Percentiles rank a stretch among this genome's conserved stretches.
phyloP scores from a whole-genome alignment of 2,329 filamentous ascomycete species.

The Colletotrichum sp. region DNA sequence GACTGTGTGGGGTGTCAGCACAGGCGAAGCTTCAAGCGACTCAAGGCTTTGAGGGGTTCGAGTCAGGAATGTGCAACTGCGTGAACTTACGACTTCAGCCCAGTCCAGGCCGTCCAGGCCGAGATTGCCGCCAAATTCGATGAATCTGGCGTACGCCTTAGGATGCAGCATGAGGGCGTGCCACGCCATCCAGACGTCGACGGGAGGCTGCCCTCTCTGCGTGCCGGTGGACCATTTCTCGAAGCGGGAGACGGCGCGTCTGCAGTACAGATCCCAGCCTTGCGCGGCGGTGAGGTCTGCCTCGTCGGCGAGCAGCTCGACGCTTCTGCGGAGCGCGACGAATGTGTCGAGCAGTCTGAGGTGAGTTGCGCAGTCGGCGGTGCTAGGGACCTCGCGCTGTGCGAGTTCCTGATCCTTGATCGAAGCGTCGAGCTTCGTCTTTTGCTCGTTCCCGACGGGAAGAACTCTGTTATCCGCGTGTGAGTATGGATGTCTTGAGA shows the following conservation, averaged over 20 bases:
- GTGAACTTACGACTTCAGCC: constrained; percentile 5
- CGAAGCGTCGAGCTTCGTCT: not conserved
- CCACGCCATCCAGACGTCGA: constrained; percentile 41
- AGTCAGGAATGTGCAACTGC: not conserved
- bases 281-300: not conserved
- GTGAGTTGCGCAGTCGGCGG: constrained; percentile 54
- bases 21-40: not conserved
- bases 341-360: constrained; percentile 65
- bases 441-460: not conserved
- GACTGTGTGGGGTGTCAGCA: not conserved
- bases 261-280: constrained; percentile 30
- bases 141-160: constrained; percentile 5
- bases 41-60: not conserved
- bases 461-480: not conserved
- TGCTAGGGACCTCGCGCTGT: constrained; percentile 19
- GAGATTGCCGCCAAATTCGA: constrained; percentile 5
- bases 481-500: not conserved
- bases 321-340: constrained; percentile 48
- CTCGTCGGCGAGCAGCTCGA: constrained; percentile 21
- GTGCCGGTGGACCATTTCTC: not conserved
- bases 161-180: constrained; percentile 39
- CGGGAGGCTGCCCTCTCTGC: constrained; percentile 18
- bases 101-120: constrained; percentile 7
- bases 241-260: constrained; percentile 30
- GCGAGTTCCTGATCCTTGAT: not conserved